phyloP scores from a whole-genome alignment of 352 stramenopile genomes.

The Globisporangium mamillatum region DNA sequence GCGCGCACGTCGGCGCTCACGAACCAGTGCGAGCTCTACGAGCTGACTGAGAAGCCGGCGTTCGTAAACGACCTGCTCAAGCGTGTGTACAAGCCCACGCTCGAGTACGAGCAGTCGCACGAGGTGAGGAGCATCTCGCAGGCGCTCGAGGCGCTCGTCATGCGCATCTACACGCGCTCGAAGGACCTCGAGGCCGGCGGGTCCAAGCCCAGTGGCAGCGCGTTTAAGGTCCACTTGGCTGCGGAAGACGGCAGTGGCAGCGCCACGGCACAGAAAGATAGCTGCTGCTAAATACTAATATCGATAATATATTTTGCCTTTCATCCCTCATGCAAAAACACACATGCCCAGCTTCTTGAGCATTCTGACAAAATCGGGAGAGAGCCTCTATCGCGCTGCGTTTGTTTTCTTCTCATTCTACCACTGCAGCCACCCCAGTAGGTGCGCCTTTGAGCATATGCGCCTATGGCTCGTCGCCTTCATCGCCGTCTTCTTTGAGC shows the following conservation, averaged over 20 bases:
- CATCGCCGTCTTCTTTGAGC: constrained; percentile 56
- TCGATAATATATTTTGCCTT: constrained; percentile 13
- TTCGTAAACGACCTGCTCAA: constrained; percentile 29
- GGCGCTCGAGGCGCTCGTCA: constrained; percentile 58
- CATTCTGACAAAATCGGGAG: background rate
- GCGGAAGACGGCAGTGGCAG: background rate
- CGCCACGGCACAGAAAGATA: constrained; percentile 17
- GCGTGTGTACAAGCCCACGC: constrained; percentile 24
- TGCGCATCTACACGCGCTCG: constrained; percentile 68
- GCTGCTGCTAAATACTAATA: constrained; percentile 39
- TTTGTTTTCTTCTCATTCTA: background rate
- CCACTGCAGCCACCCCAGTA: background rate
- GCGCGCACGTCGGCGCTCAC: constrained; percentile 54
- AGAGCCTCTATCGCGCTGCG: background rate
- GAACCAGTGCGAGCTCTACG: constrained; percentile 57
- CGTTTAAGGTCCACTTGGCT: constrained; percentile 36
- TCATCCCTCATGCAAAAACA: background rate
- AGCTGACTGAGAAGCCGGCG: constrained; percentile 47
- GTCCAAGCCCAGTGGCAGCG: constrained; percentile 40
- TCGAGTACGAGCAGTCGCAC: constrained; percentile 51
- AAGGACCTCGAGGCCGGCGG: constrained; percentile 51
- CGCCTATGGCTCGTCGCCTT: constrained; percentile 18
- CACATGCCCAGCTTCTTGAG: background rate
- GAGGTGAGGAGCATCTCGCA: constrained; percentile 44
- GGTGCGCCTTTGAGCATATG: too few relatives aligned